phyloP scores from a whole-genome alignment of 257 asterid genomes.

The Solanum appendiculatum region DNA sequence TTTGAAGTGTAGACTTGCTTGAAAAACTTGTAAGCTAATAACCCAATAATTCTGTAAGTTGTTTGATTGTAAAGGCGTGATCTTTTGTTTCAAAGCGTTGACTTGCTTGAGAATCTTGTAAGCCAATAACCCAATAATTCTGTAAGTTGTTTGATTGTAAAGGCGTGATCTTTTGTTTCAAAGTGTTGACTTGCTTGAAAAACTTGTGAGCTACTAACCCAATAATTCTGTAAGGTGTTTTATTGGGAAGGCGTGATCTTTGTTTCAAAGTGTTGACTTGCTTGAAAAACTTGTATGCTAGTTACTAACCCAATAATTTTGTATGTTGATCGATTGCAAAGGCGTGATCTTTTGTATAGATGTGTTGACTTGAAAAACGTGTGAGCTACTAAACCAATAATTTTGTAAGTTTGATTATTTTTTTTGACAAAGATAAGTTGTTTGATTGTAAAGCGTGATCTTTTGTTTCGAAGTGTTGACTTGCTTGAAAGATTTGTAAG shows the following conservation, averaged over 20 bases:
- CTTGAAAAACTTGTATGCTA: not conserved
- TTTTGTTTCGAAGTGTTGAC: not conserved
- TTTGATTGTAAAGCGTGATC: not conserved
- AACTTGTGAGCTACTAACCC: not conserved
- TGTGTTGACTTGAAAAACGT: not conserved
- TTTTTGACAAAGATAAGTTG: too few species aligned
- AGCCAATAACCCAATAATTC: not conserved
- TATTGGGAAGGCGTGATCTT: not conserved
- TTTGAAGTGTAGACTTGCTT: not conserved
- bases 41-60: not conserved
- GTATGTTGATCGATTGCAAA: not conserved
- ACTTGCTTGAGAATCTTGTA: not conserved
- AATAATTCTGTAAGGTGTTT: not conserved
- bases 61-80: not conserved
- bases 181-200: not conserved
- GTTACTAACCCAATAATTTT: not conserved
- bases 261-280: not conserved
- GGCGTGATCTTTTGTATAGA: not conserved
- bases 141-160: not conserved
- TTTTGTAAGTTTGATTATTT: not conserved
- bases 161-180: not conserved
- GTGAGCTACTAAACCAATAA: not conserved
- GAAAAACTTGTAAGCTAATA: not conserved
- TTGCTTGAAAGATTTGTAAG: not conserved
- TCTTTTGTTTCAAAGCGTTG: not conserved